phyloP scores from a whole-genome alignment of 1,284 basidiomycete species.

The Moesziomyces aphidis region DNA sequence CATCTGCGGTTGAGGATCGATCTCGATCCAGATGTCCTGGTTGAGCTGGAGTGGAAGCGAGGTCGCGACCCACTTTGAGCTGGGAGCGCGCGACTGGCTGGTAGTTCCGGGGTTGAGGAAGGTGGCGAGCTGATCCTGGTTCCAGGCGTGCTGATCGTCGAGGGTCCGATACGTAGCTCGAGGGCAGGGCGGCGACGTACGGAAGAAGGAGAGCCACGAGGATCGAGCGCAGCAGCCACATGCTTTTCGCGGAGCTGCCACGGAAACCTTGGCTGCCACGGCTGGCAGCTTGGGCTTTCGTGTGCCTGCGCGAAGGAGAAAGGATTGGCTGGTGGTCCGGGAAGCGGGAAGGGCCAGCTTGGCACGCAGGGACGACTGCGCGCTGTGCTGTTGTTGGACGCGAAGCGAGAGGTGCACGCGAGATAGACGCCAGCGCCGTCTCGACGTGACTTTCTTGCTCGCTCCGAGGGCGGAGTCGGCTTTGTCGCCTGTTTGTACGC shows the following conservation, averaged over 20 bases:
- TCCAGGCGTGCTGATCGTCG: slow-evolving; percentile 28
- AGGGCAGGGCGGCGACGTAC: slow-evolving; percentile 30
- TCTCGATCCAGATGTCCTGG: slow-evolving; percentile 36
- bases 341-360: slow-evolving; percentile 7
- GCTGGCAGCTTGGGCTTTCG: neutral
- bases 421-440: slow-evolving; percentile 45
- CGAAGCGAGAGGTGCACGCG: slow-evolving; percentile 17
- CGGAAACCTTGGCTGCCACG: neutral
- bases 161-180: slow-evolving; percentile 9
- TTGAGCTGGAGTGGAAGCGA: slow-evolving; percentile 14
- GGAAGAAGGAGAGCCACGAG: slow-evolving; percentile 36
- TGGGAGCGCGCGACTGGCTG: slow-evolving; percentile 4
- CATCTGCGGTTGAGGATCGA: slow-evolving; percentile 10
- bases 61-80: slow-evolving; percentile 4
- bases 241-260: neutral
- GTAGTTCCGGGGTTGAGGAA: slow-evolving; percentile 11
- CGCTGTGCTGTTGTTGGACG: slow-evolving; percentile 9
- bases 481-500: slow-evolving; percentile 9
- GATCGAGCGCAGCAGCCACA: slow-evolving; percentile 37
- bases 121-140: slow-evolving; percentile 11
- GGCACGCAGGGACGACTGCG: slow-evolving; percentile 4
- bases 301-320: slow-evolving; percentile 2
- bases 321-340: slow-evolving; percentile 10
- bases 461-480: neutral
- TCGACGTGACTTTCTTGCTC: slow-evolving; percentile 13